A percentile compares a stretch with the other conserved stretches of the same genome.
Conservation (phyloP, 306 rosid genomes). For the Lathyrus sativus region DNA sequence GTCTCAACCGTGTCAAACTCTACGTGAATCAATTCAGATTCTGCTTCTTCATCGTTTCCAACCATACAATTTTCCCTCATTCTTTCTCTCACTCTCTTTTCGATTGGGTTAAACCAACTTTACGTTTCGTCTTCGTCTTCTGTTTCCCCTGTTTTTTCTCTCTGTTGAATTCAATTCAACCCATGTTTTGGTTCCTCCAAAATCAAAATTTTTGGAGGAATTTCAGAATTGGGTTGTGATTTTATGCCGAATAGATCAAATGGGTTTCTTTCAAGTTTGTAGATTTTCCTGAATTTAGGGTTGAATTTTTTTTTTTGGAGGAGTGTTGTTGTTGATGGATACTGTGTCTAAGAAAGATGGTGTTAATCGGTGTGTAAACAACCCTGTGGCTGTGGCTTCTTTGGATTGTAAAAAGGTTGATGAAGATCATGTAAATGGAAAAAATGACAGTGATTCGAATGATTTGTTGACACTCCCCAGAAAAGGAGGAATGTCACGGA, state of each 20-base stretch:
- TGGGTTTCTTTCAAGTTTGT: constrained; percentile 34
- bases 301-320: constrained; percentile 5
- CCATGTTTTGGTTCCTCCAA: constrained; percentile 28
- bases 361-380: constrained; percentile 48
- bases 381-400: constrained; percentile 48
- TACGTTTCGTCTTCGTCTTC: background rate
- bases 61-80: constrained; percentile 36
- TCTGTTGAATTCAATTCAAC: constrained; percentile 49
- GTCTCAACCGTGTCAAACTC: background rate
- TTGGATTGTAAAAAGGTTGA: constrained; percentile 47
- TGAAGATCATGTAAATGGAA: constrained; percentile 55
- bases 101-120: constrained; percentile 1
- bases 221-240: constrained; percentile 31
- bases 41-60: constrained; percentile 13
- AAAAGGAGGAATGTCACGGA: constrained; percentile 68
- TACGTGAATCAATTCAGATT: constrained; percentile 37
- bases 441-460: constrained; percentile 63
- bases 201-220: constrained; percentile 31
- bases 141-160: constrained; percentile 36
- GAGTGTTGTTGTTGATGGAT: constrained; percentile 41
- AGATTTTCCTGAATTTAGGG: constrained; percentile 10
- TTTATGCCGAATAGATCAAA: constrained; percentile 32
- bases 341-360: constrained; percentile 50
- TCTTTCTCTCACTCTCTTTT: constrained; percentile 30
- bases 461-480: constrained; percentile 58